Base-by-base conservation (phyloP, 371 early-diverging fungal species). In the Mucor plumbeus region DNA sequence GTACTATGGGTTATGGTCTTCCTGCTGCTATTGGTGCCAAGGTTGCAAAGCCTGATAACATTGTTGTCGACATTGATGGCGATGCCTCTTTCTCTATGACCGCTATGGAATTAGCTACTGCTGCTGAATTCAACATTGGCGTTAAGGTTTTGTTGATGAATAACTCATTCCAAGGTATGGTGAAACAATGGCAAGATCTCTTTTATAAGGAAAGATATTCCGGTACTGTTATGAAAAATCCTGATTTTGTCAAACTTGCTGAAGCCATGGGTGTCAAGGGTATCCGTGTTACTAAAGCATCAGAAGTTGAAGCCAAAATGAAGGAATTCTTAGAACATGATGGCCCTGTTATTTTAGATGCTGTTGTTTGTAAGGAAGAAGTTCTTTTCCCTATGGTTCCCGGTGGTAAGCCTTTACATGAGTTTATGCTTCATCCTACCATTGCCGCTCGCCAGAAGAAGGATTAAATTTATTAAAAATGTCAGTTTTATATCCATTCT, bases 101-200 rank as follows among this genome's bases (percentile, higher is more conserved):
- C 0, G 97, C 90, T 8, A 83, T 97, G 96, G 99, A 98, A 79
- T 78, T 98, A 75, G 94, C 94, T 67, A 98, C 99, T 1, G 97
- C 97, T 7, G 88, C 95, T 35, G 95, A 97, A 81, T 97, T 90
- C 86, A 92, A 96, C 76, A 95, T 98, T 79, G 94, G 92, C 41
- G 97, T 96, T 80, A 98, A 98, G 88, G 95, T 94, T 38, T 77
- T 98, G 35, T 80, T 98, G 63, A 78, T 98, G 35, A 97, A 98
- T 87, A 98, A 98, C 81, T 95, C 95, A 62, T 98, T 97, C 94
- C 99, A 98, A 80, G 99, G 99, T 47, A 97, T 97, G 98, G 97
- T 97, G 69, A 95, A 95, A 84, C 98, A 98, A 83, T 97, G 98
- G 98, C 97, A 97, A 80, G 97, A 97, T 81, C 87, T 98, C 60